Evolutionary conservation across 2,329 filamentous ascomycete species (phyloP), one percentile per base, ranked within the genome.

Genomic region (Lizonia empirigonia): DNA sequence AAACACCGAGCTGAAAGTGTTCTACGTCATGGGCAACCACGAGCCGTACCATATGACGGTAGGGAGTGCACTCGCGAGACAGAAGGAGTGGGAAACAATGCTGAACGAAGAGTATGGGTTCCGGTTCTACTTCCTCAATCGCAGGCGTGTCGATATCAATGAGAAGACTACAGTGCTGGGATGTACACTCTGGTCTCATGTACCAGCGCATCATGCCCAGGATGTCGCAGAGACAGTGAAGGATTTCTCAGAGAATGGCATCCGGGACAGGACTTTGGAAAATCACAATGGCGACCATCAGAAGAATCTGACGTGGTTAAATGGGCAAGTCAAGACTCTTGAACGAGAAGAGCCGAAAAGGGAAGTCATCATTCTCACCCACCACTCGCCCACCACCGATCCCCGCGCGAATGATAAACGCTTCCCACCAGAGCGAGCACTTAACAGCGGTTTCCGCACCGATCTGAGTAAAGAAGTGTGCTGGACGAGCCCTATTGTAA

Each of bases 101-200:
- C 34, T 52, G 1, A 37, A 33, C 7, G 3, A 8, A 5, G n/a
- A 41, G 26, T 47, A 34, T 18, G 53, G 39, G 1, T 23, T 18
- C 0, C 33, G 53, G 2, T 56, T 54, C 16, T 34, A 47, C 27
- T n/a, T 54, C 4, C 19, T 59, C 6, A 10, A 51, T n/a, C 22
- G 53, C 2, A 23, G 20, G 4, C 35, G 50, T 7, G 24, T 44
- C 19, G 50, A 59, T 30, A 6, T 56, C 5, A 22, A 35, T 15
- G 9, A 12, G 2, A 13, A 32, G 1, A 41, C 34, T 1, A 59
- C 56, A 1, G 33, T 59, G 1, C 38, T 56, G 2, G 53, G 53
- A 12, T 59, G 52, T 20, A 59, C 46, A 1, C 42, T 59, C 0
- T 56, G 50, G 53, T 53, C 40, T 8, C 10, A 30, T 10, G 46